Percentiles rank a stretch among this genome's conserved stretches.
Conservation (phyloP, 1,284 basidiomycete genomes). For the Fomes fomentarius region DNA sequence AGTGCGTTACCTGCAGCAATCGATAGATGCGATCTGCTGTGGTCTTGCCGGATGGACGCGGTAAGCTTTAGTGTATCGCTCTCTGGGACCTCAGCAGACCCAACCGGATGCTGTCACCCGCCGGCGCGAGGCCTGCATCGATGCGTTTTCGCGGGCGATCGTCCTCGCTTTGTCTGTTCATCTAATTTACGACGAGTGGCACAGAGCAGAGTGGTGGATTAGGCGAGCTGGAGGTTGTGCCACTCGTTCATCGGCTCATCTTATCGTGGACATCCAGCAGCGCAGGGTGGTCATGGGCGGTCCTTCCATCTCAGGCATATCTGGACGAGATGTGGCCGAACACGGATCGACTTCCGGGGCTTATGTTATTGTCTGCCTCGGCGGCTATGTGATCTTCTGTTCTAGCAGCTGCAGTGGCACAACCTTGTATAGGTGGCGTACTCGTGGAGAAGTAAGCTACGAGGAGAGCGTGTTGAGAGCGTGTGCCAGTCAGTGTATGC, state of each 20-base stretch:
- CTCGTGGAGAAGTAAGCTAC: conserved; percentile 3
- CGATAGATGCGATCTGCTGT: conserved; percentile 23
- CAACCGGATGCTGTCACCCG: conserved; percentile 4
- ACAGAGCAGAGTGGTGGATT: neutral
- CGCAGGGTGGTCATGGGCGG: neutral
- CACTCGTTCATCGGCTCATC: conserved; percentile 4
- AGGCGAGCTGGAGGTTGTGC: neutral
- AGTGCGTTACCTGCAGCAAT: conserved; percentile 9
- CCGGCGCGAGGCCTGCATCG: conserved; percentile 13
- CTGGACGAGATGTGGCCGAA: conserved; percentile 5
- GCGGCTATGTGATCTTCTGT: conserved; percentile 4
- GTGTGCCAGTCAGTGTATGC: conserved; percentile 11
- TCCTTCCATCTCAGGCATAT: conserved; percentile 2
- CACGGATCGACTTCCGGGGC: conserved; percentile 15
- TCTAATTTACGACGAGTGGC: conserved; percentile 1
- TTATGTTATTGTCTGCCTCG: conserved; percentile 14
- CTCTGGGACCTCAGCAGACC: conserved; percentile 18
- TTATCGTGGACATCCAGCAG: conserved; percentile 10
- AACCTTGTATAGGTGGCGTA: conserved; percentile 10
- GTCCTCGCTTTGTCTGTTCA: neutral
- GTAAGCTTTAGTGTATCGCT: conserved; percentile 22
- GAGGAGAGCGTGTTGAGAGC: conserved; percentile 13
- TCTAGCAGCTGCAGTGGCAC: conserved; percentile 15
- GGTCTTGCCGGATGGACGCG: conserved; percentile 16
- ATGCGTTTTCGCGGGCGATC: conserved; percentile 11